Base-by-base conservation (phyloP, 2,329 filamentous ascomycete species). In the Colletotrichum sojae region DNA sequence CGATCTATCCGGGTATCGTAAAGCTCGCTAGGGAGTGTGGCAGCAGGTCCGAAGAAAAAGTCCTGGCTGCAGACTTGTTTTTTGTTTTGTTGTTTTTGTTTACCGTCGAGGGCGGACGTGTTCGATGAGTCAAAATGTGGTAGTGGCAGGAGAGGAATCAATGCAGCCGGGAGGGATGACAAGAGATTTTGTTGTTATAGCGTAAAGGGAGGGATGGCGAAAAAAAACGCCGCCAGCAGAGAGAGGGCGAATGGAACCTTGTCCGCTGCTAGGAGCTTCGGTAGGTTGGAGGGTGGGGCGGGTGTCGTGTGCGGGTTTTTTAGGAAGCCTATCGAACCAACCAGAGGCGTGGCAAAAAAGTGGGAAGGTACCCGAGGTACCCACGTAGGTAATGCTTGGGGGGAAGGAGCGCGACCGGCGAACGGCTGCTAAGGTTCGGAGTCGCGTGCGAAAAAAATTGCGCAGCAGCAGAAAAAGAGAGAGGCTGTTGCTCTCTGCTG, bases 281-380 rank as follows among this genome's bases (percentile, higher is more conserved):
- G 62, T 40, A 69, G 66, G 43, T 46, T 49, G 49, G 55, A 60
- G 55, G 39, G 62, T 69, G 67, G 67, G 66, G 48, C 36, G 36
- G 62, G 67, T 70, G 67, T 71, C 67, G 70, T 71, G 68, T 72
- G 70, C 70, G 70, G 70, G 70, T 71, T 72, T 72, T 72, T 72
- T 69, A 72, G 70, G 70, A 71, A 68, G 49, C 25, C 5, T n/a
- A 46, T 56, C 45, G 45, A 51, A 22, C 67, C 62, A 69, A 69
- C 16, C 55, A 69, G 36, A 10, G 31, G 27, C 45, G 62, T 69
- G 62, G 62, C 20, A 31, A 67, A 63, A 63, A 52, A 36, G 10
- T 51, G 55, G 45, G 58, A 22, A 49, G 15, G 45, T 36, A 10
- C 31, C 31, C 31, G 45, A 46, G 18, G 45, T 16, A 46, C 45